Evolutionary conservation across 2,329 filamentous ascomycete genomes (phyloP), one percentile per base, ranked within the genome.

Genomic region (Ceratocystis albifundus): DNA sequence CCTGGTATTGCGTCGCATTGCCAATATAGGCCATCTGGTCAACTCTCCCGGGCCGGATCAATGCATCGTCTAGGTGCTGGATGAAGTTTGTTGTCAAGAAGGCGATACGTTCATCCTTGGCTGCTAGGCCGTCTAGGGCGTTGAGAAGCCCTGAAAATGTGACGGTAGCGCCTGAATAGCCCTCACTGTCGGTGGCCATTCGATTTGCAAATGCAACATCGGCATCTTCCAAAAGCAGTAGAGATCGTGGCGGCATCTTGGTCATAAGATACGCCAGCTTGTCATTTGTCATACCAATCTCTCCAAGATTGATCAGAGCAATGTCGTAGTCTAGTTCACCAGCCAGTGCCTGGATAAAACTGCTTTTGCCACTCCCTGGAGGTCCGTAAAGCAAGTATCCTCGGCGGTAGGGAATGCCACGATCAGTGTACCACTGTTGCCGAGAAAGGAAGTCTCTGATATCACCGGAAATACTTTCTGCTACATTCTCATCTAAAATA

Each of bases 31-130:
- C 83, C 70, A 90, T 94, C 87, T 97, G 88, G 75, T 99, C 94
- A 0, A 99, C 91, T 62, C 94, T 84, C 0, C 94, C 94, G 0
- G 94, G 94, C 28, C 94, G 83, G 61, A 97, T 90, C 53, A 99
- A 77, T 3, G 94, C 94, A 68, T 90, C 88, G 72, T 96, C 91
- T 1, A 97, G 82, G 50, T 90, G 83, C 70, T 96, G 91, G 46
- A 96, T 85, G 72, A 96, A 90, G 72, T 99, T 99, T 22, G 93
- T 96, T 1, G 94, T 99, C 69, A 96, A 80, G 75, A 99, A 96
- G 0, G 95, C 86, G 69, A 99, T 89, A 65, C 94, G 84, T 77
- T 97, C 93, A 74, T 97, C 94, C 12, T 91, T 90, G 64, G 92
- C 95, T 5, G 91, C 91, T n/a, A 97, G 85, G 1, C 94, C 94